Evolutionary conservation across 768 basidiomycete genomes (phyloP).

Genomic region (Lactifluus pinguis): DNA sequence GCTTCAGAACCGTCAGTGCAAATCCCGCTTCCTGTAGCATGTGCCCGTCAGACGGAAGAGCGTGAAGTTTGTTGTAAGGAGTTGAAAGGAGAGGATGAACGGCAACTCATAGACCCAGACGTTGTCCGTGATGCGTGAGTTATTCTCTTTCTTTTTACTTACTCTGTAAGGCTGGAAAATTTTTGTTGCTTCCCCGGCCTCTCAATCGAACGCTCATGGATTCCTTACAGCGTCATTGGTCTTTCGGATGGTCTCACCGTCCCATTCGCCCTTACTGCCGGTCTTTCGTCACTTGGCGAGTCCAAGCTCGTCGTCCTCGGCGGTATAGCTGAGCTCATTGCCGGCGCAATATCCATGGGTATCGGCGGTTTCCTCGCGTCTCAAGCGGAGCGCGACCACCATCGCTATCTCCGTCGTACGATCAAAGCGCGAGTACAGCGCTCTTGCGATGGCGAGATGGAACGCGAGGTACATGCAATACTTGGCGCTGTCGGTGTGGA

Average conservation of each 20-base stretch:
- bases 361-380: slow-evolving; percentile 97
- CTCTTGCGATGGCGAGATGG: slow-evolving; percentile 91
- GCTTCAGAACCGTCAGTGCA: slow-evolving; percentile 31
- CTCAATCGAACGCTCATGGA: neutral
- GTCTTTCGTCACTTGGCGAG: slow-evolving; percentile 80
- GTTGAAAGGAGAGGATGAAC: slow-evolving; percentile 68
- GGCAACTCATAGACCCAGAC: slow-evolving; percentile 79
- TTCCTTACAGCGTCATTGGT: slow-evolving; percentile 62
- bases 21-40: slow-evolving; percentile 47
- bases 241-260: slow-evolving; percentile 86
- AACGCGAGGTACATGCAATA: slow-evolving; percentile 85
- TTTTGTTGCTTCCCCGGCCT: neutral
- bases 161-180: no score
- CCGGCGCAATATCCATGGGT: slow-evolving; percentile 96
- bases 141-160: neutral
- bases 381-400: slow-evolving; percentile 94
- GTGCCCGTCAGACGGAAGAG: slow-evolving; percentile 41
- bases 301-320: slow-evolving; percentile 90
- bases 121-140: slow-evolving; percentile 79
- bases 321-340: slow-evolving; percentile 91
- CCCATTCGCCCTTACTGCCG: slow-evolving; percentile 85
- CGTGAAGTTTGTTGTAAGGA: slow-evolving; percentile 78
- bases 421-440: slow-evolving; percentile 77
- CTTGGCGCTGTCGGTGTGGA: slow-evolving; percentile 88
- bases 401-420: slow-evolving; percentile 65